These are phyloP conservation scores for Neonectria faginata DNA, from an alignment of 2,329 filamentous ascomycete genomes.

Conservation along the genomic window DNA sequence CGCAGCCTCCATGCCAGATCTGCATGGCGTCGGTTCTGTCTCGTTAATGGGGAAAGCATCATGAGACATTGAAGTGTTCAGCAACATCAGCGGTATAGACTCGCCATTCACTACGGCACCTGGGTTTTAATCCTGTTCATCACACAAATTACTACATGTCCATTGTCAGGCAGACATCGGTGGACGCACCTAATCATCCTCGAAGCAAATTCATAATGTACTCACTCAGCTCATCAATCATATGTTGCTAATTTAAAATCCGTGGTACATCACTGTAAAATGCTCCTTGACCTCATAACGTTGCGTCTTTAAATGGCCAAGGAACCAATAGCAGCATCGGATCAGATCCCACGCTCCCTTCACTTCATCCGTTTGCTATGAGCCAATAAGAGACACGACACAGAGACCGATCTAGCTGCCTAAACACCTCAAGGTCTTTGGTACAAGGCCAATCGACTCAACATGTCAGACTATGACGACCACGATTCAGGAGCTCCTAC, in stretches of 20 bases:
- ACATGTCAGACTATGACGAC: neutral
- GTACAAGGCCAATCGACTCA: neutral
- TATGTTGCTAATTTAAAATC: neutral
- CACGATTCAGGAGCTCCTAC: neutral
- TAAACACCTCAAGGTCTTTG: neutral
- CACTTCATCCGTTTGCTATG: neutral
- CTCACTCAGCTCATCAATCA: neutral
- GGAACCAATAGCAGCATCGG: neutral
- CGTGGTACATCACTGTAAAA: neutral
- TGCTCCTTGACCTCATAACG: neutral
- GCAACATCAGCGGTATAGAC: neutral
- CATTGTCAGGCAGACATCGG: too few relatives aligned
- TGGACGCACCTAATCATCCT: neutral
- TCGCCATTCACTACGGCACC: neutral
- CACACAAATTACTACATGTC: too few relatives aligned
- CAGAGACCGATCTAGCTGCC: neutral
- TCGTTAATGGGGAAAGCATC: too few relatives aligned
- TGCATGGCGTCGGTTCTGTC: too few relatives aligned
- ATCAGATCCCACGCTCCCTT: neutral
- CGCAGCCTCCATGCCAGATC: too few relatives aligned
- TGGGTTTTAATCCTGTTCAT: neutral
- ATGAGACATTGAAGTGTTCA: too few relatives aligned
- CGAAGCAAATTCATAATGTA: neutral
- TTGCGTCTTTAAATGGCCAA: neutral
- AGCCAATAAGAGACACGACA: neutral